These are phyloP conservation scores for Diaporthe ampelina DNA, from an alignment of 2,329 filamentous ascomycete species.

Conservation along the genomic window DNA sequence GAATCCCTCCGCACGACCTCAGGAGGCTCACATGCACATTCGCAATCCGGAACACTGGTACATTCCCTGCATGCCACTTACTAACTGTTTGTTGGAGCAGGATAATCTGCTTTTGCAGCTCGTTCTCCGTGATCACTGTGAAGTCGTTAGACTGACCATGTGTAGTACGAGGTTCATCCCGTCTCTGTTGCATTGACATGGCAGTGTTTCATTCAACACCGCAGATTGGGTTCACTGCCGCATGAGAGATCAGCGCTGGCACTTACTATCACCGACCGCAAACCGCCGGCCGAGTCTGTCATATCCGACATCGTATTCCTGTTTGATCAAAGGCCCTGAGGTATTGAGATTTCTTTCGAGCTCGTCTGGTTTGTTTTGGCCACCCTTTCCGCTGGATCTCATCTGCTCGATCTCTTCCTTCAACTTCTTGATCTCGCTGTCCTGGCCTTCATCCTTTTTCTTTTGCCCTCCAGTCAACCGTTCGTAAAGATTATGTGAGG, in stretches of 20 bases:
- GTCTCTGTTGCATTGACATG: conserved; percentile 22
- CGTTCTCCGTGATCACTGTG: conserved; percentile 50
- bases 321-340: conserved; percentile 50
- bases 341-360: conserved; percentile 49
- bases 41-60: background rate
- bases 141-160: background rate
- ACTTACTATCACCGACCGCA: conserved; percentile 52
- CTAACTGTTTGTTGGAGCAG: conserved; percentile 54
- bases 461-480: conserved; percentile 49
- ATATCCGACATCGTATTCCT: conserved; percentile 53
- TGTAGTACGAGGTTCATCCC: conserved; percentile 10
- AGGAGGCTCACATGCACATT: too few species aligned
- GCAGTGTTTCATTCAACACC: conserved; percentile 15
- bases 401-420: conserved; percentile 45
- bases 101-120: conserved; percentile 55
- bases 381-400: conserved; percentile 38
- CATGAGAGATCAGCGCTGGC: conserved; percentile 16
- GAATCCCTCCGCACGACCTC: background rate
- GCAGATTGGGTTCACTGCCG: conserved; percentile 13
- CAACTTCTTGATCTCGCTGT: conserved; percentile 50
- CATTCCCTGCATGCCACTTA: background rate
- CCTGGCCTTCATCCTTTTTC: conserved; percentile 51
- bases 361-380: conserved; percentile 43
- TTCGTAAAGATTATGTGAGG: conserved; percentile 55
- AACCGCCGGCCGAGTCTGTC: conserved; percentile 51